Conservation (phyloP, 805 yeast species). For the Hanseniaspora lindneri region DNA sequence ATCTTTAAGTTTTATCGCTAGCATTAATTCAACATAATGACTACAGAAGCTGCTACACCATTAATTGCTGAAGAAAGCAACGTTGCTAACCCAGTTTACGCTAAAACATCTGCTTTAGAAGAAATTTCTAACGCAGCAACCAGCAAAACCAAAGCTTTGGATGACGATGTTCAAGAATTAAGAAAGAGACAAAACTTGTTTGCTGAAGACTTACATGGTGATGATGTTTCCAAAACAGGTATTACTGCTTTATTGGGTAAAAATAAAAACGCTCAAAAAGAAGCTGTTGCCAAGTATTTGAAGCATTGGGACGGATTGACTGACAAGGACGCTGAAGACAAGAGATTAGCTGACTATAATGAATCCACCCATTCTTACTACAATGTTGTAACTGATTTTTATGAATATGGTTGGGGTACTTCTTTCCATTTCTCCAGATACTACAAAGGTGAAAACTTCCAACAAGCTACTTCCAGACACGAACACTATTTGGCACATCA, state of each 20-base stretch:
- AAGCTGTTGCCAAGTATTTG: slow-evolving; percentile 81
- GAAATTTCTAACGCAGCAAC: slow-evolving; percentile 7
- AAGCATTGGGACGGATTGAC: slow-evolving; percentile 95
- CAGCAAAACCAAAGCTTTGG: neutral
- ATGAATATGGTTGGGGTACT: slow-evolving; percentile 99
- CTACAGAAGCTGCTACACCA: neutral
- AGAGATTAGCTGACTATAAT: slow-evolving; percentile 74
- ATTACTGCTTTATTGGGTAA: slow-evolving; percentile 65
- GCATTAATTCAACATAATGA: slow-evolving; percentile 7
- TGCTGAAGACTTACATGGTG: slow-evolving; percentile 80
- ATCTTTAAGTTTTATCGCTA: neutral
- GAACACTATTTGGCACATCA: slow-evolving; percentile 87
- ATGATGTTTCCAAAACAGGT: slow-evolving; percentile 54
- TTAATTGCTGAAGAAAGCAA: neutral
- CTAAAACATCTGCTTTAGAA: slow-evolving; percentile 13
- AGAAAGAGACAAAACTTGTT: slow-evolving; percentile 42
- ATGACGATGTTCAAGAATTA: slow-evolving; percentile 17
- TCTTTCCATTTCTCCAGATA: slow-evolving; percentile 95
- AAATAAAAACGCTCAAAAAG: slow-evolving; percentile 64
- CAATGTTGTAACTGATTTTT: slow-evolving; percentile 93
- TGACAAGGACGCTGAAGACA: slow-evolving; percentile 53
- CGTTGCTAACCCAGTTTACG: neutral
- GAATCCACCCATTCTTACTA: slow-evolving; percentile 88
- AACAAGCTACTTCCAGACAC: slow-evolving; percentile 92
- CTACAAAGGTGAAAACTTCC: slow-evolving; percentile 84